Base-by-base conservation (phyloP, 2,329 filamentous ascomycete species). In the Penicillium sp. region DNA sequence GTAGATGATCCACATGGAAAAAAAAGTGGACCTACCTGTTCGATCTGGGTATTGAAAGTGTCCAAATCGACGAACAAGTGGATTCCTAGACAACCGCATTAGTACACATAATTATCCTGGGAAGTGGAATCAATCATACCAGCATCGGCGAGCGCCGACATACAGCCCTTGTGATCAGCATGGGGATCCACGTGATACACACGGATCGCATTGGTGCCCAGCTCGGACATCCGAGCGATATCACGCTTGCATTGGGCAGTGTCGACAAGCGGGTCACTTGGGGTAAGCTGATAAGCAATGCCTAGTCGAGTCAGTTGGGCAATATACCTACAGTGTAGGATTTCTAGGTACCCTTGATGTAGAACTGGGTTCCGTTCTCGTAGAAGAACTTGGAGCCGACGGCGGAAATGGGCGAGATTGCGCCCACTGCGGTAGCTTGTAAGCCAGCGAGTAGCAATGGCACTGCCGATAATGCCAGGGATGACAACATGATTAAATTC, bases 311-410 rank as follows among this genome's bases (percentile, higher is more conserved):
- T 63, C 41, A 66, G 58, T 56, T 27, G 21, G 54, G 60, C 47
- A 59, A 49, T 21, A 31, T 21, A 21, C 29, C 27, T 47, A 23
- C 31, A n/a, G 9, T 23, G 15, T n/a, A 35, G 15, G 25, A 23
- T 23, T 25, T 12, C 6, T 13, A n/a, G 9, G 46, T 75, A 89
- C 90, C 90, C 78, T 93, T 94, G 74, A 94, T 83, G 75, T 86
- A 94, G 81, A 90, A 95, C 71, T 95, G 91, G 33, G 86, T 82
- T 63, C 91, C 91, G 73, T 93, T 85, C 68, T 84, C 85, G 65
- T 86, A 87, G 79, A 95, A 96, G 80, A 96, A 91, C 77, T 95
- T 96, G 78, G 88, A 87, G 50, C 91, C 91, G 54, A 88, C 84
- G 42, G 77, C 76, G n/a, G 79, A 78, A 61, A 88, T 83, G 54